A percentile compares a stretch with the other conserved stretches of the same genome.
Evolutionary conservation across 257 asterid species (phyloP).

Genomic region (Echium plantagineum): DNA sequence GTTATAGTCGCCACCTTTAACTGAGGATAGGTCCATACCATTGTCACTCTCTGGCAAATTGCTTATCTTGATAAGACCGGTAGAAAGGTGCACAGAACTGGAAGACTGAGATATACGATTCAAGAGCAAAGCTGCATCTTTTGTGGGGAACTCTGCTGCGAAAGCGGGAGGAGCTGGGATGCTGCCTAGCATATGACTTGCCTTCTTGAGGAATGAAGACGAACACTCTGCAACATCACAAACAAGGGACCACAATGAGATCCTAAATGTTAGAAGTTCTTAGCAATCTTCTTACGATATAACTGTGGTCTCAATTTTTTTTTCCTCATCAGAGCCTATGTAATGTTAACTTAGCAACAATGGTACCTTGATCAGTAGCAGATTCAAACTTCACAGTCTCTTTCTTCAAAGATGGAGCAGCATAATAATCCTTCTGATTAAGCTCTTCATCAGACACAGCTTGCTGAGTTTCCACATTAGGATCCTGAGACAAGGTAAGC

Average conservation of each 20-base stretch:
- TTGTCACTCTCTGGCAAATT: no score
- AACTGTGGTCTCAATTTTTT: no score
- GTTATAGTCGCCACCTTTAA: neutral
- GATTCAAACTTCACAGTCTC: conserved; percentile 30
- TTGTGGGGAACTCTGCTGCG: neutral
- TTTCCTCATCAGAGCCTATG: neutral
- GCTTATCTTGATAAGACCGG: neutral
- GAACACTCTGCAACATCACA: conserved; percentile 33
- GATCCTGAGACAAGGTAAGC: conserved; percentile 28
- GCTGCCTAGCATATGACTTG: neutral
- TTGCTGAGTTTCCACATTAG: conserved; percentile 21
- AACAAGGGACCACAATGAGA: neutral
- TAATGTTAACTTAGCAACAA: neutral
- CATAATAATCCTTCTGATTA: conserved; percentile 11
- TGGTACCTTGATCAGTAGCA: conserved; percentile 23
- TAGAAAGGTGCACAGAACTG: neutral
- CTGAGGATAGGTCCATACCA: no score
- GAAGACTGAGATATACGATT: neutral
- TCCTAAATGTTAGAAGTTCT: no score
- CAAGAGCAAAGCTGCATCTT: no score
- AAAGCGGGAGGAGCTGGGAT: neutral
- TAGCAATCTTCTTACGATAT: no score
- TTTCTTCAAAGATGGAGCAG: conserved; percentile 32
- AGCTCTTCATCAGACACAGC: conserved; percentile 21
- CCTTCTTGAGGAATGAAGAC: conserved; percentile 50